A percentile compares a stretch with the other conserved stretches of the same genome.
Evolutionary conservation across 495 filamentous ascomycete species (phyloP).

Genomic region (Jackrogersella multiformis): DNA sequence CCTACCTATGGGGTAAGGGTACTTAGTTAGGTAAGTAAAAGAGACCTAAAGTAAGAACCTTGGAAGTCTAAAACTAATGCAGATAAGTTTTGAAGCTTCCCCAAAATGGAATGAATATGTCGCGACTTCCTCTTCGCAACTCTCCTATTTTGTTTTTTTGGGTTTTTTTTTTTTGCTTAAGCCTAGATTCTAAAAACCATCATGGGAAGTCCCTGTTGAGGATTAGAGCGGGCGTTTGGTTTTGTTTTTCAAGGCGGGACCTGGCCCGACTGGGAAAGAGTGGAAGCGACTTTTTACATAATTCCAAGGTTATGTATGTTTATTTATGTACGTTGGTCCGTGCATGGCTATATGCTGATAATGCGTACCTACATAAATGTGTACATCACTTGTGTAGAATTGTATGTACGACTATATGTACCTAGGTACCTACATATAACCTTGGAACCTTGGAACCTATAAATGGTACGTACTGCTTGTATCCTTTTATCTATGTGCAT

Average conservation of each 20-base stretch:
- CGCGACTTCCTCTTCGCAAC: too few species aligned
- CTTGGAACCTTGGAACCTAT: too few species aligned
- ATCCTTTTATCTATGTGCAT: too few species aligned
- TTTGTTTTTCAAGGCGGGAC: conserved; percentile 30
- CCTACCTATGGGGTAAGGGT: too few species aligned
- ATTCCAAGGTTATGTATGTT: background rate
- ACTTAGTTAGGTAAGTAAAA: background rate
- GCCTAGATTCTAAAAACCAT: conserved; percentile 4
- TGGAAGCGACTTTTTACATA: background rate
- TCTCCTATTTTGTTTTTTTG: too few species aligned
- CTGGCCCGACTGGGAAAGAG: conserved; percentile 20
- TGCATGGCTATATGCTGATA: background rate
- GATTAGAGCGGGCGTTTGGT: conserved; percentile 6
- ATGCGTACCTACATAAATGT: conserved; percentile 4
- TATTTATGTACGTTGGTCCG: conserved; percentile 12
- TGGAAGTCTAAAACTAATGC: background rate
- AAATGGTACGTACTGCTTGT: too few species aligned
- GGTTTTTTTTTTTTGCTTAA: background rate
- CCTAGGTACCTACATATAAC: background rate
- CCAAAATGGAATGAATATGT: background rate
- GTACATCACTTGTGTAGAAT: background rate
- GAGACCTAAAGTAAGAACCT: background rate
- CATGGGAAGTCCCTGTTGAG: conserved; percentile 27
- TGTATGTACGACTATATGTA: background rate
- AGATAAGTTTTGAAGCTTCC: background rate